Base-by-base conservation (phyloP, 1,284 basidiomycete genomes). In the Vanrija sp. region DNA sequence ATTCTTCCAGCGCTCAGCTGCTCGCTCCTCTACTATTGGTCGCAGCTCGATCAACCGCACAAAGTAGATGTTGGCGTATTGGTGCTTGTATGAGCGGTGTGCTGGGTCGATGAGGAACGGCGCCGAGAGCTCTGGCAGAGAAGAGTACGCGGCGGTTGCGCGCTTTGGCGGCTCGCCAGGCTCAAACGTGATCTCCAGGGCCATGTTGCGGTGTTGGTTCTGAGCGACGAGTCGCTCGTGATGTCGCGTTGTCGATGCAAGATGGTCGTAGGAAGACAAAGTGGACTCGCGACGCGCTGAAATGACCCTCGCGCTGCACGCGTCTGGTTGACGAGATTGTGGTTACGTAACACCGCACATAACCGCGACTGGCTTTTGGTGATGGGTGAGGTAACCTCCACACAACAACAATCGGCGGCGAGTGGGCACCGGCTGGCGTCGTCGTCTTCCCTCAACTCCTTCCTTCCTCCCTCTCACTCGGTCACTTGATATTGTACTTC, bases 11-110 rank as follows among this genome's bases (percentile, higher is more conserved):
- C 79, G 78, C 54, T 78, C 76, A 27, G 68, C 69, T 2, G 92
- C 92, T 20, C 78, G 79, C 49, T 83, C 74, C 61, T 86, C 81
- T 1, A 94, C 85, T 18, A 79, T 76, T 12, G 78, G 74, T 51
- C 85, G 79, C 9, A 95, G 78, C 41, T 83, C 72, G 24, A 82
- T 79, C 12, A 96, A 79, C 22, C 92, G 77, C 15, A 87, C 79
- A 68, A 89, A 96, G 78, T 96, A 96, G 27, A 96, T 88, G 68
- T 93, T 95, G 3, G 93, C 85, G 76, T 94, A 96, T 74, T 96
- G 93, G 64, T 93, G 86, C 67, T 82, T 86, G 77, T 78, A 80
- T 8, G 71, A 74, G 38, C 71, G 54, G 8, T 64, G 56, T 9
- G 63, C 57, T 3, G 70, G 61, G 23, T 73, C 69, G 27, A 78